A percentile compares a stretch with the other conserved stretches of the same genome.
Conservation (phyloP, 164 flowering plant genomes). For the Piper longum region DNA sequence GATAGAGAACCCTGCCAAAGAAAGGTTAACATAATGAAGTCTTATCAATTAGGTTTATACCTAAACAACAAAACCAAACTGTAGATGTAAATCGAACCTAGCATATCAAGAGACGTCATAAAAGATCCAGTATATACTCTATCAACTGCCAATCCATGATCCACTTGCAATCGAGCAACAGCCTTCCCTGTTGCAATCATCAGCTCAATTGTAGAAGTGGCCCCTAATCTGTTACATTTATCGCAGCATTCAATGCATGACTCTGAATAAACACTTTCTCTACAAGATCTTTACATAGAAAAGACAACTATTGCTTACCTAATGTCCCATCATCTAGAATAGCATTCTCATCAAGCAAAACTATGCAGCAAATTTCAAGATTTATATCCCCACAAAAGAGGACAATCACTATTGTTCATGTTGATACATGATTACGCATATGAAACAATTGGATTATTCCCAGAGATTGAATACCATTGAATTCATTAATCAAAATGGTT, state of each 20-base stretch:
- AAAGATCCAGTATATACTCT: slow-evolving; percentile 94
- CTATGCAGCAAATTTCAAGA: neutral
- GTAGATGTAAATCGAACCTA: slow-evolving; percentile 36
- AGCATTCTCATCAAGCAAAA: neutral
- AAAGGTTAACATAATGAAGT: neutral
- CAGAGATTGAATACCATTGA: too few relatives aligned
- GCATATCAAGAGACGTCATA: slow-evolving; percentile 97
- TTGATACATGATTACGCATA: too few relatives aligned
- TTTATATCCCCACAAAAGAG: neutral
- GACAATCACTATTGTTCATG: too few relatives aligned
- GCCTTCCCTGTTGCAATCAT: slow-evolving; percentile 89
- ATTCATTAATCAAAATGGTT: too few relatives aligned
- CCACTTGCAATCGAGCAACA: slow-evolving; percentile 75
- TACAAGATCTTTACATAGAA: neutral
- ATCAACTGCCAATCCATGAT: slow-evolving; percentile 91
- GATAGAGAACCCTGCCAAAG: slow-evolving; percentile 66
- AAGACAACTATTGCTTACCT: too few relatives aligned
- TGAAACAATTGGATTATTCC: too few relatives aligned
- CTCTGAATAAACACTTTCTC: neutral
- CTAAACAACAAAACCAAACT: neutral
- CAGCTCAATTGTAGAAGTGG: slow-evolving; percentile 78
- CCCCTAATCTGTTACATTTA: slow-evolving; percentile 51
- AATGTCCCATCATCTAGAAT: neutral
- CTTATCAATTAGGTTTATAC: neutral
- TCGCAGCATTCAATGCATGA: neutral